A percentile compares a stretch with the other conserved stretches of the same genome.
phyloP scores from a whole-genome alignment of 768 basidiomycete species.

The Mycena vulgaris region DNA sequence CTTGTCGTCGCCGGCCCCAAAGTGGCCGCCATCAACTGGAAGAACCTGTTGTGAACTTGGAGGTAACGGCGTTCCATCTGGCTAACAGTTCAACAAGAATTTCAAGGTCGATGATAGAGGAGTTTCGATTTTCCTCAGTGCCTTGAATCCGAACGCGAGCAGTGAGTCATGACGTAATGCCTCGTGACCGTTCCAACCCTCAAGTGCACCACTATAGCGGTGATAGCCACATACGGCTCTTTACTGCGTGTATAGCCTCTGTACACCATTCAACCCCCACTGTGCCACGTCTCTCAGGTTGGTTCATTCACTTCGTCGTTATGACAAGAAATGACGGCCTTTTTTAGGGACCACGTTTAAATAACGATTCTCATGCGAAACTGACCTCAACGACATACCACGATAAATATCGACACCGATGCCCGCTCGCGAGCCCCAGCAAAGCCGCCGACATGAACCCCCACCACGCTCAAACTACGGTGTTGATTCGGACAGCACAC shows the following conservation, averaged over 20 bases:
- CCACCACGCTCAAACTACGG: slow-evolving; percentile 36
- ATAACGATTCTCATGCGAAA: slow-evolving; percentile 23
- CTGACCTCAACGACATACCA: slow-evolving; percentile 22
- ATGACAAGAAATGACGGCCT: neutral
- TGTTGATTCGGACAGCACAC: slow-evolving; percentile 24
- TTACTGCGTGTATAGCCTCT: neutral
- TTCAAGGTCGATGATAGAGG: no score
- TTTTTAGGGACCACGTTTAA: slow-evolving; percentile 33
- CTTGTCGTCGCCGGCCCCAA: no score
- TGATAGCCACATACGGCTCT: neutral
- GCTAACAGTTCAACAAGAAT: no score
- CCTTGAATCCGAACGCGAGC: no score
- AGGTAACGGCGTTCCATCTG: no score
- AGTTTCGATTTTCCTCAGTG: no score
- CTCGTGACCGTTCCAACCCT: neutral
- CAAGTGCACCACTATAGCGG: neutral
- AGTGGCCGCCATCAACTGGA: no score
- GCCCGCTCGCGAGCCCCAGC: slow-evolving; percentile 36
- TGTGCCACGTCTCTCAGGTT: neutral
- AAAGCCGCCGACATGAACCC: slow-evolving; percentile 27
- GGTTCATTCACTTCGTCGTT: neutral
- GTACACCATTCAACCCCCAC: neutral
- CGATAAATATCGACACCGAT: slow-evolving; percentile 17
- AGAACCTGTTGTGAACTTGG: no score
- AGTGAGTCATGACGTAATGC: neutral